phyloP scores from a whole-genome alignment of 2,329 filamentous ascomycete species.

The Byssothecium circinans region DNA sequence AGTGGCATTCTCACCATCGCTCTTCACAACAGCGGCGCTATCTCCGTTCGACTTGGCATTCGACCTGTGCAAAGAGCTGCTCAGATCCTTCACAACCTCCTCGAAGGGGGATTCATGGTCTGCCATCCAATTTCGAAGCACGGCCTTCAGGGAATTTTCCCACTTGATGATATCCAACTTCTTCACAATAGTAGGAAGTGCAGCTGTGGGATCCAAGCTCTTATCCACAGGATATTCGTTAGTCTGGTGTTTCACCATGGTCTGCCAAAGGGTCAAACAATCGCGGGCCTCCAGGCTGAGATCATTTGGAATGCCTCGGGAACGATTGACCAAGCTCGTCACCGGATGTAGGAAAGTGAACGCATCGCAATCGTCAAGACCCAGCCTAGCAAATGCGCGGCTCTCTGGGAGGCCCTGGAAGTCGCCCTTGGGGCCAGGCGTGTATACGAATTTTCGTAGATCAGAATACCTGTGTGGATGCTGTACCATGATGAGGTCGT shows the following conservation, averaged over 20 bases:
- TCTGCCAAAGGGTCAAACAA: slow-evolving; percentile 66
- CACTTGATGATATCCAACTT: slow-evolving; percentile 69
- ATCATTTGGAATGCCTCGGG: slow-evolving; percentile 67
- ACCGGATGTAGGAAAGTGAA: slow-evolving; percentile 69
- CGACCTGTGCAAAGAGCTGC: slow-evolving; percentile 15
- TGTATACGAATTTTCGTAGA: slow-evolving; percentile 72
- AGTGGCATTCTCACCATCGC: slow-evolving; percentile 10
- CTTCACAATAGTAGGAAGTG: slow-evolving; percentile 57
- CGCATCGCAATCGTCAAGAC: slow-evolving; percentile 51
- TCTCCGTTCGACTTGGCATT: slow-evolving; percentile 6
- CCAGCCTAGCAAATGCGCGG: slow-evolving; percentile 45
- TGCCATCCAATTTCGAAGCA: slow-evolving; percentile 63
- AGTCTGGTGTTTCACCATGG: slow-evolving; percentile 62
- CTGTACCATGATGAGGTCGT: slow-evolving; percentile 67
- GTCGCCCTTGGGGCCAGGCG: slow-evolving; percentile 48
- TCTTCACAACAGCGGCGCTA: slow-evolving; percentile 1
- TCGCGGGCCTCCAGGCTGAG: slow-evolving; percentile 71
- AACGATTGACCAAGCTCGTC: slow-evolving; percentile 62
- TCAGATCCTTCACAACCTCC: slow-evolving; percentile 51
- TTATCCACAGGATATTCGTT: slow-evolving; percentile 53
- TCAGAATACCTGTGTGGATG: slow-evolving; percentile 74
- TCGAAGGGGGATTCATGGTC: slow-evolving; percentile 57
- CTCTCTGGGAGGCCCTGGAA: slow-evolving; percentile 56
- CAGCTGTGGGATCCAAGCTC: slow-evolving; percentile 53
- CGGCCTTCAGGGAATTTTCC: slow-evolving; percentile 62